These are phyloP conservation scores for Camelina sativa DNA, from an alignment of 345 rosid genomes.

Conservation along the genomic window DNA sequence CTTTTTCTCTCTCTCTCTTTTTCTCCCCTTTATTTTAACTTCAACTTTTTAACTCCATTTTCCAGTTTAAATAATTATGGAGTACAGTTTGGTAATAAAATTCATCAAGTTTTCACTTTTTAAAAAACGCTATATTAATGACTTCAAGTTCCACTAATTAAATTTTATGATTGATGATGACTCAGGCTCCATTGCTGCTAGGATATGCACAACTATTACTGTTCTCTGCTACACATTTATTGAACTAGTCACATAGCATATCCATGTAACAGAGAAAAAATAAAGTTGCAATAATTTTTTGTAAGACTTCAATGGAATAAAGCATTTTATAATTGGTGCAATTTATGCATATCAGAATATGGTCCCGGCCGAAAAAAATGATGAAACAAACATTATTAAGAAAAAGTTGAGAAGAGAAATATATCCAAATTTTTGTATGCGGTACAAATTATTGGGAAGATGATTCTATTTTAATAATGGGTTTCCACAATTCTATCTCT, in stretches of 20 bases:
- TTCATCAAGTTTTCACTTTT: too few species aligned
- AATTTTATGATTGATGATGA: conserved; percentile 25
- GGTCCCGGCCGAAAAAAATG: conserved; percentile 10
- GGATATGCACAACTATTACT: conserved; percentile 22
- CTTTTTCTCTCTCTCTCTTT: background rate
- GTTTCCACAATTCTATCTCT: background rate
- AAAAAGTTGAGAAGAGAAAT: conserved; percentile 1
- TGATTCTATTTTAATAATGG: conserved; percentile 3
- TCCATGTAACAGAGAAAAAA: background rate
- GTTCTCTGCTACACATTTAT: conserved; percentile 18
- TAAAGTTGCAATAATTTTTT: background rate
- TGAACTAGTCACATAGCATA: conserved; percentile 12
- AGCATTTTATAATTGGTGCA: conserved; percentile 26
- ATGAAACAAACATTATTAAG: conserved; percentile 24
- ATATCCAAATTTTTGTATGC: conserved; percentile 9
- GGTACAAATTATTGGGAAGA: conserved; percentile 23
- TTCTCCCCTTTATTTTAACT: background rate
- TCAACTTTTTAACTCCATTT: background rate
- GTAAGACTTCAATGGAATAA: conserved; percentile 31
- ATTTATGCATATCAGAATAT: conserved; percentile 23
- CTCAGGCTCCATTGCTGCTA: conserved; percentile 27
- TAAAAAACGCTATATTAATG: background rate
- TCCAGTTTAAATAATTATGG: background rate
- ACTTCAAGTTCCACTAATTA: conserved; percentile 10
- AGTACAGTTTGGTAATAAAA: too few species aligned